These are phyloP conservation scores for Fusarium sp. DNA, from an alignment of 2,329 filamentous ascomycete genomes.

Conservation along the genomic window DNA sequence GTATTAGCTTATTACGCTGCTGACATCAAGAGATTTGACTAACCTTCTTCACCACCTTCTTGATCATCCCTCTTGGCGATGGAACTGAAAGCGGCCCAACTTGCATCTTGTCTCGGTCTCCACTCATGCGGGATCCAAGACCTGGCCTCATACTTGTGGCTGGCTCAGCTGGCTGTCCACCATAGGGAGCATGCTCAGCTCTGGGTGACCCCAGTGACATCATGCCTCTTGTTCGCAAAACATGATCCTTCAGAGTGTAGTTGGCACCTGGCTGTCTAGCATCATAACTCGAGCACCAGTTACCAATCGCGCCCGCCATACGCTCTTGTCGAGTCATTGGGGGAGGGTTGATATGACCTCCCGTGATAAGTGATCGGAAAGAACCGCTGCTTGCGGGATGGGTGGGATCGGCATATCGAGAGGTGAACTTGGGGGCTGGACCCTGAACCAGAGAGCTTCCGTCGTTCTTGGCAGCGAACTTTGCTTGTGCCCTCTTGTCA, in stretches of 20 bases:
- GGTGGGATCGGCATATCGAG: slow-evolving; percentile 24
- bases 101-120: neutral
- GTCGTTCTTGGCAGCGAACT: slow-evolving; percentile 7
- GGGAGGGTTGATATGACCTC: slow-evolving; percentile 23
- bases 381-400: slow-evolving; percentile 29
- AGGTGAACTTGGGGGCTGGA: slow-evolving; percentile 10
- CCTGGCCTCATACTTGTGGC: neutral
- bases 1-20: neutral
- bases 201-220: neutral
- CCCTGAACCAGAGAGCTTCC: slow-evolving; percentile 5
- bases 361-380: slow-evolving; percentile 30
- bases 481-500: slow-evolving; percentile 14
- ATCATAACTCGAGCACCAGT: neutral
- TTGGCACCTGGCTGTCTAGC: neutral
- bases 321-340: neutral
- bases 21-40: neutral
- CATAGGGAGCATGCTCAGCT: neutral
- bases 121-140: neutral
- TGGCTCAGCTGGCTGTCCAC: neutral
- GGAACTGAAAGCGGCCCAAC: neutral
- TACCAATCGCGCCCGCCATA: neutral
- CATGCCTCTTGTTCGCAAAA: neutral
- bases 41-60: slow-evolving; percentile 16
- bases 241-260: slow-evolving; percentile 2
- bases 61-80: neutral